Percentiles rank a stretch among this genome's conserved stretches.
Conservation (phyloP, 2,329 filamentous ascomycete species). For the Aciculosporium take region DNA sequence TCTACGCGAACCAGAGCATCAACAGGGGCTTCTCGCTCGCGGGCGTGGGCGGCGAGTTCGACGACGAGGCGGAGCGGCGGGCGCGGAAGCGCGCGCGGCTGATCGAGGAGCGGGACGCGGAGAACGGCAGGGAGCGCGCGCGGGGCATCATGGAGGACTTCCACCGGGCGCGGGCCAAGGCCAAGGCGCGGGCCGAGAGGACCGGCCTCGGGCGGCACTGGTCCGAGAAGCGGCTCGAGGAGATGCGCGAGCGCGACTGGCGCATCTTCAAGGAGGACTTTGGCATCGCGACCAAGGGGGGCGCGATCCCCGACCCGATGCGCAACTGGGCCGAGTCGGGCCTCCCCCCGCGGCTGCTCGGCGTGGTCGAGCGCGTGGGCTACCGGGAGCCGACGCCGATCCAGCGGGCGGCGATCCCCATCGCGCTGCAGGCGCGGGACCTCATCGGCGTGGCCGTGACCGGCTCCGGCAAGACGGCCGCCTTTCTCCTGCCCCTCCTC, state of each 20-base stretch:
- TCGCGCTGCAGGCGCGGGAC: slow-evolving; percentile 81
- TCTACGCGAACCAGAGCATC: slow-evolving; percentile 38
- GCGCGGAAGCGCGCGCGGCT: slow-evolving; percentile 48
- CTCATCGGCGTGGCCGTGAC: slow-evolving; percentile 97
- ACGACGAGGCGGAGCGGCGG: slow-evolving; percentile 41
- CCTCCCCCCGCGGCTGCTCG: slow-evolving; percentile 61
- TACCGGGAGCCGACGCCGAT: slow-evolving; percentile 88
- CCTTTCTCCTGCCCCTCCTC: slow-evolving; percentile 80
- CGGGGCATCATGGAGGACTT: slow-evolving; percentile 68
- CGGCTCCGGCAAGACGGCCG: slow-evolving; percentile 95
- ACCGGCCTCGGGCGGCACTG: slow-evolving; percentile 83
- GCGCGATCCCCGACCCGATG: slow-evolving; percentile 88
- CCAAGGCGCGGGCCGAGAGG: slow-evolving; percentile 56
- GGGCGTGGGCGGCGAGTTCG: slow-evolving; percentile 35
- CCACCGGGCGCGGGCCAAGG: slow-evolving; percentile 47
- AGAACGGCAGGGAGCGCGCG: slow-evolving; percentile 63
- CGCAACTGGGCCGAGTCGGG: slow-evolving; percentile 80
- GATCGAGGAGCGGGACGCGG: slow-evolving; percentile 59
- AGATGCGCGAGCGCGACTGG: slow-evolving; percentile 98
- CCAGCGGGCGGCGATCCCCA: slow-evolving; percentile 87
- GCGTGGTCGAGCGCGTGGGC: slow-evolving; percentile 71
- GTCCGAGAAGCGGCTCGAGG: slow-evolving; percentile 80
- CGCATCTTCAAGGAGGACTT: slow-evolving; percentile 99
- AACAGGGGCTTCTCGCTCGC: slow-evolving; percentile 26
- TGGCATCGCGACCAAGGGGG: slow-evolving; percentile 89